Evolutionary conservation across 2,329 filamentous ascomycete species (phyloP), one percentile per base, ranked within the genome.

Genomic region (Scedosporium dehoogii): DNA sequence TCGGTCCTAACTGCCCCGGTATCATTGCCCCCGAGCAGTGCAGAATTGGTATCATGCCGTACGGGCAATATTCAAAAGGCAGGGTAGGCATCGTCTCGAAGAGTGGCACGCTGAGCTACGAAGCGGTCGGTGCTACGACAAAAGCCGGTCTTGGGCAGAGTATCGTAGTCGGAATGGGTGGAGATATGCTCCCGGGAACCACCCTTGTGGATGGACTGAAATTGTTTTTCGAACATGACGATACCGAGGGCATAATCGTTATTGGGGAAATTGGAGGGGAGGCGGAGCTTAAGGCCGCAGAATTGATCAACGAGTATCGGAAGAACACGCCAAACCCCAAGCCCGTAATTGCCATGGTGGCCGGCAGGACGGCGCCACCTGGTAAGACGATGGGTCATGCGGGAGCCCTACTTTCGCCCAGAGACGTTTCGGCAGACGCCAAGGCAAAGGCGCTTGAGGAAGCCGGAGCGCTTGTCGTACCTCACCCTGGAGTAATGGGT

Each of bases 1-100:
- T 93, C 0, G 90, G 90, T 1, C 87, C 90, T n/a, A 93, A 92
- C 70, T 89, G 87, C 21, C 89, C 90, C 0, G 90, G 90, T 0
- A 91, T 93, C 65, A 91, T 92, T 63, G 88, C 88, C 3, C 86
- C 89, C 0, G 81, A 86, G 23, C 86, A 85, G 2, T 92, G 89
- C 67, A 63, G 74, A 0, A 71, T 76, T 4, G 75, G 75, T 1
- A 76, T 77, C 48, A 77, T 77, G 75, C 75, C 74, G 0, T 74
- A 73, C 58, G 69, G 68, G 33, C 74, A 77, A 66, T 77, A 75
- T 27, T 64, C 62, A 1, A 81, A 84, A 0, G 90, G 89, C 0
- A 81, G 83, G 63, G 78, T 93, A 23, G 89, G 89, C 2, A 89
- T 93, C 62, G 83, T 90, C 3, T 88, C 88, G n/a, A 92, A 91